A percentile compares a stretch with the other conserved stretches of the same genome.
Evolutionary conservation across 2,329 filamentous ascomycete species (phyloP).

Genomic region (Domatiomyces catenatus): DNA sequence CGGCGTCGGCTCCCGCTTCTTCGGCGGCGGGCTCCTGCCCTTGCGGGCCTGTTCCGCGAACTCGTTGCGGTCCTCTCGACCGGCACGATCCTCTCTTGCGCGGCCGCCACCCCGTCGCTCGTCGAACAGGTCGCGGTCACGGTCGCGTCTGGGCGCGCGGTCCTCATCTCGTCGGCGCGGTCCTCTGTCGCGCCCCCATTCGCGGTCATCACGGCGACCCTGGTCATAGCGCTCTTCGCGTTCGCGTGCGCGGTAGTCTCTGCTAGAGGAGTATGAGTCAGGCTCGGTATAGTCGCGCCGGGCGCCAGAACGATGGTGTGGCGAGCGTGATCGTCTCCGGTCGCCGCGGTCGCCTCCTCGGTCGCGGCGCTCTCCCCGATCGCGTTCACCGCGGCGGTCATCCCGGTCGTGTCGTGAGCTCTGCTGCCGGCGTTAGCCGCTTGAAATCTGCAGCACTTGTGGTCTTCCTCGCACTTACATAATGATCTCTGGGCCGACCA

Average conservation of each 20-base stretch:
- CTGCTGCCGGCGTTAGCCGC: constrained; percentile 20
- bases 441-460: not conserved
- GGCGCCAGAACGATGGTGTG: constrained; percentile 50
- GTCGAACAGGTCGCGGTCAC: constrained; percentile 48
- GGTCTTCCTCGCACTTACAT: constrained; percentile 26
- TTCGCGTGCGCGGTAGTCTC: constrained; percentile 82
- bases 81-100: constrained; percentile 24
- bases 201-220: constrained; percentile 51
- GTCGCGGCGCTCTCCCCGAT: constrained; percentile 20
- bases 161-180: constrained; percentile 52
- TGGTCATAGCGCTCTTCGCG: constrained; percentile 81
- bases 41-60: constrained; percentile 35
- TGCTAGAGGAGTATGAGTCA: constrained; percentile 83
- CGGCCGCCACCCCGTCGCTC: constrained; percentile 38
- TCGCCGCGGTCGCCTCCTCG: constrained; percentile 31
- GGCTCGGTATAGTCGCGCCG: constrained; percentile 51
- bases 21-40: constrained; percentile 59
- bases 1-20: constrained; percentile 89
- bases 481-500: constrained; percentile 39
- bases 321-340: constrained; percentile 69
- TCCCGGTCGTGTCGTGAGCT: constrained; percentile 34
- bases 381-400: constrained; percentile 23
- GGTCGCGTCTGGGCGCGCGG: constrained; percentile 38
- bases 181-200: constrained; percentile 59
- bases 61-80: constrained; percentile 36